phyloP scores from a whole-genome alignment of 352 stramenopile genomes.

The Phytophthora pseudosyringae region DNA sequence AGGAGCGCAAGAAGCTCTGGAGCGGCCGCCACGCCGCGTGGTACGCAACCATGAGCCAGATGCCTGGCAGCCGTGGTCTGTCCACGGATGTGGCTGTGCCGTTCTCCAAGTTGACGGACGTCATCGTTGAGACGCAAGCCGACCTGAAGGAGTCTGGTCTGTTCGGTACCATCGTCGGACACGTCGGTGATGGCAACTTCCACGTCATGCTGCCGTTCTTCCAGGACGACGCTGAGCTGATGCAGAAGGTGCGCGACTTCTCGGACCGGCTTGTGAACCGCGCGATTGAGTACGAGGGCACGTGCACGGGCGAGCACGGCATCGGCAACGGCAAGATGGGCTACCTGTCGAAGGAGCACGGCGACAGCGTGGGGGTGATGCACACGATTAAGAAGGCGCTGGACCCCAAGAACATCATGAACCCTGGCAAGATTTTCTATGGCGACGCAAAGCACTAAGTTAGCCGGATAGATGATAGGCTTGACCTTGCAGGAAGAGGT shows the following conservation, averaged over 20 bases:
- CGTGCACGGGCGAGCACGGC: constrained; percentile 98
- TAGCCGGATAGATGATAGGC: constrained; percentile 14
- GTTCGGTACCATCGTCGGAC: constrained; percentile 93
- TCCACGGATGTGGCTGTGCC: constrained; percentile 98
- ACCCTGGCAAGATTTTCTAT: constrained; percentile 97
- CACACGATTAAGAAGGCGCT: constrained; percentile 93
- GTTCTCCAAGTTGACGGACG: constrained; percentile 92
- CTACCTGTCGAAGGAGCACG: constrained; percentile 93
- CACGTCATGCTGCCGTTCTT: constrained; percentile 96
- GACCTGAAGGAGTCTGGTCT: constrained; percentile 91
- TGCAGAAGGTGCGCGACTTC: constrained; percentile 89
- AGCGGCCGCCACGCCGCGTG: constrained; percentile 85
- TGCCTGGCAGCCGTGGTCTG: constrained; percentile 83
- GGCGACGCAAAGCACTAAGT: constrained; percentile 37
- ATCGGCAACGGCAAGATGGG: constrained; percentile 96
- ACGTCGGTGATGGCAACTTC: constrained; percentile 98
- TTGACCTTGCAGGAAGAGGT: not conserved
- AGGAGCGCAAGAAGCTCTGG: constrained; percentile 89
- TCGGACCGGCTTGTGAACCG: constrained; percentile 84
- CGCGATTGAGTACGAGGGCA: constrained; percentile 93
- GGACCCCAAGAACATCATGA: constrained; percentile 97
- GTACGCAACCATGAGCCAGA: constrained; percentile 84
- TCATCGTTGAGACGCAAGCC: constrained; percentile 93
- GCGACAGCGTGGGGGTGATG: constrained; percentile 94
- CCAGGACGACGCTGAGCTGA: constrained; percentile 83